Percentiles rank a stretch among this genome's conserved stretches.
These are phyloP conservation scores for Tolypocladium capitatum DNA, from an alignment of 2,329 filamentous ascomycete genomes.

Conservation along the genomic window DNA sequence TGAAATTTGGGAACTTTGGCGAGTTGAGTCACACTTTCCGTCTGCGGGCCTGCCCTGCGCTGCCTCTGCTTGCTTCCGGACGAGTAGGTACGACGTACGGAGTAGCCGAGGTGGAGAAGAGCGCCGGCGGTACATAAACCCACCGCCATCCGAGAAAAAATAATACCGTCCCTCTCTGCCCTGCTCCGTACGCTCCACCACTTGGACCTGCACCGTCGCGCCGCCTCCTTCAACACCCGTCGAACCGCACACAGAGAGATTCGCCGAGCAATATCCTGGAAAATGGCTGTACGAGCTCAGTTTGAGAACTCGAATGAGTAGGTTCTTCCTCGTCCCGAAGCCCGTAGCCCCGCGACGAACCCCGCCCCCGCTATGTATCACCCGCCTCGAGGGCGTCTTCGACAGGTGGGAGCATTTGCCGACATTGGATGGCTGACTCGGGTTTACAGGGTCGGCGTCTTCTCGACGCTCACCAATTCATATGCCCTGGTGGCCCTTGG, in stretches of 20 bases:
- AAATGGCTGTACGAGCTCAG: slow-evolving; percentile 57
- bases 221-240: background rate
- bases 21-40: background rate
- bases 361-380: slow-evolving; percentile 12
- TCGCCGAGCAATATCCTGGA: slow-evolving; percentile 8
- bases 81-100: too few relatives aligned
- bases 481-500: slow-evolving; percentile 91
- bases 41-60: background rate
- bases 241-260: background rate
- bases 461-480: slow-evolving; percentile 90
- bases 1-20: background rate
- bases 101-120: background rate
- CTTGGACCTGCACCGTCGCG: background rate
- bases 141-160: background rate
- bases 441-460: slow-evolving; percentile 72
- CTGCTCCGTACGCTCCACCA: too few relatives aligned
- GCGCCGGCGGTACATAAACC: background rate
- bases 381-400: background rate
- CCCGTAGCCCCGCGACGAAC: slow-evolving; percentile 3
- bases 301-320: slow-evolving; percentile 91
- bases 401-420: background rate
- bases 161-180: too few relatives aligned
- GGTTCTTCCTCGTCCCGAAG: slow-evolving; percentile 18
- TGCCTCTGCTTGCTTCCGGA: background rate
- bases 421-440: slow-evolving; percentile 2